Evolutionary conservation across 306 rosid genomes (phyloP), one percentile per base, ranked within the genome.

Genomic region (Alnus rubra): DNA sequence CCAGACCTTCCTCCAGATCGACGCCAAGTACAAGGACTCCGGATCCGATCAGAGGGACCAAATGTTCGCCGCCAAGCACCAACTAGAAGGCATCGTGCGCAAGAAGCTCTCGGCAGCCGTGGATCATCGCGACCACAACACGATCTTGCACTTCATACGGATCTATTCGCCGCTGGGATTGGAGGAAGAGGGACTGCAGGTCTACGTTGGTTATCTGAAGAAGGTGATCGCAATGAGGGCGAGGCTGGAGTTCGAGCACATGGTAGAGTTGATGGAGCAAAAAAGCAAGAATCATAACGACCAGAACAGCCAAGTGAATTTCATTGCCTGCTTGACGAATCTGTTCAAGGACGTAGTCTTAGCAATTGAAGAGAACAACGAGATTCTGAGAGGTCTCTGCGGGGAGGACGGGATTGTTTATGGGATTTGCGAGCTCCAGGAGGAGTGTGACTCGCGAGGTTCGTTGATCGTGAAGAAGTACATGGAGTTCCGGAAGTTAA

Each of bases 321-420:
- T 95, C 74, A 94, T 95, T 55, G 92, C 87, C 3, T 88, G 96
- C 80, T 82, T 95, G 82, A 93, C 98, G 18, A 93, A 90, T 89
- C 85, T 95, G 90, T 95, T 95, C 15, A 91, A 92, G 85, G 99
- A 95, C 63, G 86, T 93, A 60, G 96, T 93, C 35, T 72, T 93
- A 87, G 99, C 98, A 0, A 73, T 95, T 72, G 97, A 95, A 70
- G 98, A 95, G 81, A 95, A 95, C 70, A 81, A 86, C 75, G 94
- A 83, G 80, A 91, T 95, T 73, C 79, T 93, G 88, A 86, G 92
- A 76, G 88, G 93, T 73, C 87, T 95, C 10, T 95, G 99, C 59
- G 98, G 98, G 2, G 99, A 95, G 80, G 99, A 95, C 83, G 99
- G 99, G 8, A 82, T 95, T 72, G 99, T 90, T 8, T 95, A 95